Evolutionary conservation across 1,284 basidiomycete species (phyloP).

Genomic region (Heterobasidion occidentale): DNA sequence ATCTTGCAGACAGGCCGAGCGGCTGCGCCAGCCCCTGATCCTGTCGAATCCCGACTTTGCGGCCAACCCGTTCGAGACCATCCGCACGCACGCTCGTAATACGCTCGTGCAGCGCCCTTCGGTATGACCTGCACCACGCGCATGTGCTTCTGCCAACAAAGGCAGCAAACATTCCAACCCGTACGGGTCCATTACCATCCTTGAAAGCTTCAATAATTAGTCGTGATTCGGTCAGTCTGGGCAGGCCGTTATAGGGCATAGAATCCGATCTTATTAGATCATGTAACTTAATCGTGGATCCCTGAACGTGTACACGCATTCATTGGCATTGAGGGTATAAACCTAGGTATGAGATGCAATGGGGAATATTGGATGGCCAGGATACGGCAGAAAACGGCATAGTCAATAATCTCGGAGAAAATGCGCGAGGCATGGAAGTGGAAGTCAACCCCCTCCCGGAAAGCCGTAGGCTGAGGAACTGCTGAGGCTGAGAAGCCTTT

Average conservation of each 20-base stretch:
- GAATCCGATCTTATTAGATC: background rate
- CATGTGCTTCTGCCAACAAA: too few species aligned
- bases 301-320: background rate
- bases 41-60: constrained; percentile 59
- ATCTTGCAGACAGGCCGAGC: constrained; percentile 52
- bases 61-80: constrained; percentile 69
- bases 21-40: constrained; percentile 63
- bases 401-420: background rate
- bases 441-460: background rate
- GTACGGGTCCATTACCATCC: too few species aligned
- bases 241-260: too few species aligned
- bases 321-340: background rate
- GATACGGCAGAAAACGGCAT: background rate
- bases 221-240: too few species aligned
- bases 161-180: too few species aligned
- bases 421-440: background rate
- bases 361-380: background rate
- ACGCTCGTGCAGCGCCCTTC: constrained; percentile 49
- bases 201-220: too few species aligned
- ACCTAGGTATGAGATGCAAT: background rate
- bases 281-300: background rate
- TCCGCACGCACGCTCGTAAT: constrained; percentile 75
- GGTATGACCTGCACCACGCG: too few species aligned
- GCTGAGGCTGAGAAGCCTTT: too few species aligned
- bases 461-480: too few species aligned